Evolutionary conservation across 2,329 filamentous ascomycete species (phyloP).

Genomic region (Aciculosporium take): DNA sequence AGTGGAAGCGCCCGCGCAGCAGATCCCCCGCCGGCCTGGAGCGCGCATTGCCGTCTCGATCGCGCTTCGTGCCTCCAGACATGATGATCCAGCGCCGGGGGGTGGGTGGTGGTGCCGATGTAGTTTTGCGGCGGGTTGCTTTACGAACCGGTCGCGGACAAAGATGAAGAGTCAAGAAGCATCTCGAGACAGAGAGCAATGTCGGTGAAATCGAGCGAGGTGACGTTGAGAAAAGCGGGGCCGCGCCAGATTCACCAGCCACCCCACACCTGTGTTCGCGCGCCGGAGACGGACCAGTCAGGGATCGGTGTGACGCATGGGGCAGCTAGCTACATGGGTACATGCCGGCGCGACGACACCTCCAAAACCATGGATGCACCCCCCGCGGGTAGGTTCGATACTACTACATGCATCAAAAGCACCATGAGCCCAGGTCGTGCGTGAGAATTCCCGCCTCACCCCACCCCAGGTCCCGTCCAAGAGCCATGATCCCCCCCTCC

Average conservation of each 20-base stretch:
- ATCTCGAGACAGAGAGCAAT: too few relatives aligned
- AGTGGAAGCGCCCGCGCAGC: constrained; percentile 35
- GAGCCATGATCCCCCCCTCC: constrained; percentile 5
- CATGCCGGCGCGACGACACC: too few relatives aligned
- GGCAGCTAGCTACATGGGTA: too few relatives aligned
- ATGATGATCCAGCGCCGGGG: constrained; percentile 9
- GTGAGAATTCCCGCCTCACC: background rate
- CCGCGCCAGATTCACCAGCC: too few relatives aligned
- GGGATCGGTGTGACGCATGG: too few relatives aligned
- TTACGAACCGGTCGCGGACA: too few relatives aligned
- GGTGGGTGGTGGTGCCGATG: background rate
- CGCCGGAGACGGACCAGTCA: background rate
- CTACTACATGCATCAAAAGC: background rate
- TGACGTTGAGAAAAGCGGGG: background rate
- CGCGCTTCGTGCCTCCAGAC: constrained; percentile 36
- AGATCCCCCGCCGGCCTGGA: constrained; percentile 23
- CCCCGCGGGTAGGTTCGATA: too few relatives aligned
- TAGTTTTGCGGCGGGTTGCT: background rate
- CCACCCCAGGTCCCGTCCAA: too few relatives aligned
- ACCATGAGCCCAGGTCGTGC: too few relatives aligned
- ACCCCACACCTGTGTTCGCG: too few relatives aligned
- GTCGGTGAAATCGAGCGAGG: background rate
- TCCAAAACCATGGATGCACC: too few relatives aligned
- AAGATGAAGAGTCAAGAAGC: too few relatives aligned
- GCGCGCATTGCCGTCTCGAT: constrained; percentile 34